Evolutionary conservation across 495 filamentous ascomycete genomes (phyloP).

Genomic region (Letharia columbiana): DNA sequence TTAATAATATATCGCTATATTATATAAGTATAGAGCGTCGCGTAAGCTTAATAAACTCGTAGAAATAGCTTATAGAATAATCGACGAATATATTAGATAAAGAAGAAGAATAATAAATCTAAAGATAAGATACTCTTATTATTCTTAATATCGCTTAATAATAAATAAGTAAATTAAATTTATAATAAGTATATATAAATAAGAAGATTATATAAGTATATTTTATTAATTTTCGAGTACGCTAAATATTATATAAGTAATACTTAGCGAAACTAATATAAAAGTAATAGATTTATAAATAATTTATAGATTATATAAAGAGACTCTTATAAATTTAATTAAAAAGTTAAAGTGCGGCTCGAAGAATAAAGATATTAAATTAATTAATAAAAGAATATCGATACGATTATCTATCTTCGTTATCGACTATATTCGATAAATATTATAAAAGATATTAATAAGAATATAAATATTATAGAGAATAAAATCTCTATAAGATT

Average conservation of each 20-base stretch:
- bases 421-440: not conserved
- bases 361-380: slow-evolving; percentile 18
- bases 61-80: slow-evolving; percentile 31
- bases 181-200: slow-evolving; percentile 3
- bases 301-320: not conserved
- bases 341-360: slow-evolving; percentile 27
- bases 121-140: not conserved
- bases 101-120: not conserved
- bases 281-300: not conserved
- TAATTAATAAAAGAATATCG: not conserved
- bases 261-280: not conserved
- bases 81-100: not conserved
- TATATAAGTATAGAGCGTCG: slow-evolving; percentile 24
- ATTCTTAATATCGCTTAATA: not conserved
- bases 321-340: slow-evolving; percentile 27
- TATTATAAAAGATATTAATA: slow-evolving; percentile 4
- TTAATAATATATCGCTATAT: slow-evolving; percentile 27
- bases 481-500: not conserved
- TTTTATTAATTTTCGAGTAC: not conserved
- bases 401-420: not conserved
- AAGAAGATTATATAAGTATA: not conserved
- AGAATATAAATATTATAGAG: not conserved
- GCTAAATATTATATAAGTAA: not conserved
- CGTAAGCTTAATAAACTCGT: slow-evolving; percentile 26
- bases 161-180: not conserved